Evolutionary conservation across 257 asterid genomes (phyloP).

Genomic region (Solanum sitiens): DNA sequence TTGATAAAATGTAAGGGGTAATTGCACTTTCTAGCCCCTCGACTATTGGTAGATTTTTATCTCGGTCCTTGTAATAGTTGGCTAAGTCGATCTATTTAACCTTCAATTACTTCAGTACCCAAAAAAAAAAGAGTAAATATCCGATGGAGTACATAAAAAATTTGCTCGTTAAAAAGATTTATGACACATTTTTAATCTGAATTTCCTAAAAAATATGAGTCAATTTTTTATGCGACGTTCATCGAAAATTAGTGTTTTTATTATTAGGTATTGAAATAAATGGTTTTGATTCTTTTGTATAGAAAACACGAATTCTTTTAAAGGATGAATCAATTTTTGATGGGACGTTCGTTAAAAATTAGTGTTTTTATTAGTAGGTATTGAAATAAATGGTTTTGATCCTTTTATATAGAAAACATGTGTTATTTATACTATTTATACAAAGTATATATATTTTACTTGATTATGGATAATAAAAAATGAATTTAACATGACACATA

Average conservation of each 20-base stretch:
- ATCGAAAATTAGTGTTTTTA: background rate
- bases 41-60: background rate
- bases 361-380: background rate
- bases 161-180: background rate
- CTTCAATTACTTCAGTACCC: background rate
- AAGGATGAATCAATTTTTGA: background rate
- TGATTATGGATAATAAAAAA: no score
- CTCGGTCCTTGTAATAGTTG: background rate
- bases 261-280: background rate
- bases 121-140: background rate
- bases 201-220: background rate
- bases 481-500: background rate
- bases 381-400: background rate
- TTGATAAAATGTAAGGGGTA: background rate
- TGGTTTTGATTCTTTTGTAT: background rate
- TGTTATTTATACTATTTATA: background rate
- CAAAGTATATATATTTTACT: background rate
- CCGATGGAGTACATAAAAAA: background rate
- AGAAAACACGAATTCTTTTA: no score
- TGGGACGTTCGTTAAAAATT: background rate
- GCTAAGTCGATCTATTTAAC: background rate
- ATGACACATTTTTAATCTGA: background rate
- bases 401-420: background rate
- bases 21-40: background rate
- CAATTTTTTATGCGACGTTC: background rate